These are phyloP conservation scores for Moelleriella libera DNA, from an alignment of 2,329 filamentous ascomycete species.

Conservation along the genomic window DNA sequence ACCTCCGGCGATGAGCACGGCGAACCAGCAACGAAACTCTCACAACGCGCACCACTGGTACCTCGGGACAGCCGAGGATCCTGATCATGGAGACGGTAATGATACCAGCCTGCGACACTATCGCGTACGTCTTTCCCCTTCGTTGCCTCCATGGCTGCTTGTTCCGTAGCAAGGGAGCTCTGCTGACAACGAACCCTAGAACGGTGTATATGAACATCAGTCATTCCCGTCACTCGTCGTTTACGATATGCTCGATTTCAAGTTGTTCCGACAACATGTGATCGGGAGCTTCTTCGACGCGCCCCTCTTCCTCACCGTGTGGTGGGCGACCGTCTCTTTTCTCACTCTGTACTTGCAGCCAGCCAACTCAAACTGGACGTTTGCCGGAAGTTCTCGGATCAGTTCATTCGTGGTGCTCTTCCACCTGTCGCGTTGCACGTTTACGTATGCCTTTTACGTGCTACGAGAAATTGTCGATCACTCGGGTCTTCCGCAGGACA, in stretches of 20 bases:
- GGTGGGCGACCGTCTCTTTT: not conserved
- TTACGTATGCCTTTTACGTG: not conserved
- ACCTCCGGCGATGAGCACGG: not conserved
- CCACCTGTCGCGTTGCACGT: not conserved
- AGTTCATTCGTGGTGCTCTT: not conserved
- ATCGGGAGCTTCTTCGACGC: not conserved
- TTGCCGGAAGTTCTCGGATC: not conserved
- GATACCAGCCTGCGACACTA: not conserved
- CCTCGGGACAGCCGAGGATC: not conserved
- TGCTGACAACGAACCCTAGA: not conserved
- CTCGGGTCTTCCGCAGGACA: not conserved
- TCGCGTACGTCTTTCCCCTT: not conserved
- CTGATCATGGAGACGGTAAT: not conserved
- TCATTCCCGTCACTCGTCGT: not conserved
- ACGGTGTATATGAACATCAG: not conserved
- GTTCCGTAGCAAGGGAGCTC: not conserved
- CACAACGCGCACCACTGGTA: conserved; percentile 1
- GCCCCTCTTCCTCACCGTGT: not conserved
- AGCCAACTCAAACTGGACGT: not conserved
- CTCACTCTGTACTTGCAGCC: not conserved
- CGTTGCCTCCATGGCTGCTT: not conserved
- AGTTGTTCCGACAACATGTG: not conserved
- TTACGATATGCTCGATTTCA: not conserved
- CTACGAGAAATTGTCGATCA: not conserved
- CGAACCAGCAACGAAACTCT: not conserved